Percentiles rank a stretch among this genome's conserved stretches.
These are phyloP conservation scores for Pluteus cervinus DNA, from an alignment of 768 basidiomycete genomes.

Conservation along the genomic window DNA sequence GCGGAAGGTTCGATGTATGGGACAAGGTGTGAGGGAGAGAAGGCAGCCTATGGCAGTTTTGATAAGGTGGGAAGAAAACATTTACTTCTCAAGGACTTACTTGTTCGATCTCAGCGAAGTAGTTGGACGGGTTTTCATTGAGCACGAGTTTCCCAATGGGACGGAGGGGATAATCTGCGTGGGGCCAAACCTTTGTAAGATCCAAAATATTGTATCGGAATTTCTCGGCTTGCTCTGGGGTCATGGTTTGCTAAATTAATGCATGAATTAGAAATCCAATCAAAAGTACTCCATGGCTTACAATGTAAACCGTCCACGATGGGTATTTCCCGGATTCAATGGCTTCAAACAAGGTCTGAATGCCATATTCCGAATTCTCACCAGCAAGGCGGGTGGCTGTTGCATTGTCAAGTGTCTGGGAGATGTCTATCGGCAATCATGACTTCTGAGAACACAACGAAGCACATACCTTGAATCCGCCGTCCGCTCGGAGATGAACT, in stretches of 20 bases:
- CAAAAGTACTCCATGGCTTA: slow-evolving; percentile 26
- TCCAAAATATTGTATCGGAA: slow-evolving; percentile 90
- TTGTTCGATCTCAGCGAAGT: slow-evolving; percentile 95
- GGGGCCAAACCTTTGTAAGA: slow-evolving; percentile 90
- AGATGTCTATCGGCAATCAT: slow-evolving; percentile 9
- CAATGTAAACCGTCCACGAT: slow-evolving; percentile 83
- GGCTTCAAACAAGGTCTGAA: slow-evolving; percentile 67
- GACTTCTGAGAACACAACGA: background rate
- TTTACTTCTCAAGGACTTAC: slow-evolving; percentile 31
- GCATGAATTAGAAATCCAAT: background rate
- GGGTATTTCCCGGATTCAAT: slow-evolving; percentile 82
- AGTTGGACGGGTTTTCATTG: slow-evolving; percentile 75
- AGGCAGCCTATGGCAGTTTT: slow-evolving; percentile 51
- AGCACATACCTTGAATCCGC: slow-evolving; percentile 67
- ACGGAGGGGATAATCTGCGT: slow-evolving; percentile 82
- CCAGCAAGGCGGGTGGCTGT: slow-evolving; percentile 63
- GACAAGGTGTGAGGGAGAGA: slow-evolving; percentile 82
- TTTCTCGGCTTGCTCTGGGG: slow-evolving; percentile 81
- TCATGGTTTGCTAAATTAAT: slow-evolving; percentile 78
- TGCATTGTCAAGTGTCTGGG: slow-evolving; percentile 64
- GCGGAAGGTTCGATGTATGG: slow-evolving; percentile 87
- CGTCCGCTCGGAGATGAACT: slow-evolving; percentile 72
- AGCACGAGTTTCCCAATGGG: slow-evolving; percentile 82
- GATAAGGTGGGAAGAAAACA: slow-evolving; percentile 13
- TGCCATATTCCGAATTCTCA: slow-evolving; percentile 82